These are phyloP conservation scores for Hortaea sp. DNA, from an alignment of 2,329 filamentous ascomycete species.

Conservation along the genomic window DNA sequence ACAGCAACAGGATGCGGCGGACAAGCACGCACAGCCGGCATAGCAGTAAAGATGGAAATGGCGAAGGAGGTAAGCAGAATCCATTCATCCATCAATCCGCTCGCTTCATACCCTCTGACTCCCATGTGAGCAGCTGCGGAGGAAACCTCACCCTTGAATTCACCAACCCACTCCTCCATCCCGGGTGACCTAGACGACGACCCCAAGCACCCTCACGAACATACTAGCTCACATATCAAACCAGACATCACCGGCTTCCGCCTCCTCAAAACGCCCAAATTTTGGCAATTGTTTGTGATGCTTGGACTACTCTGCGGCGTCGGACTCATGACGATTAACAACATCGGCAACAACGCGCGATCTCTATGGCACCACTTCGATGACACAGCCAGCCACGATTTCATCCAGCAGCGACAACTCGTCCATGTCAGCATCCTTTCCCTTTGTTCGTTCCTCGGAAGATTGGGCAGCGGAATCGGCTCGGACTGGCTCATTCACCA, in stretches of 20 bases:
- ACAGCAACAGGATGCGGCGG: constrained; percentile 37
- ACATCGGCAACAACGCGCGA: constrained; percentile 80
- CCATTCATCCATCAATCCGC: background rate
- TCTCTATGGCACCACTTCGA: constrained; percentile 85
- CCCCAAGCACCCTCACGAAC: constrained; percentile 18
- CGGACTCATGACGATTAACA: constrained; percentile 98
- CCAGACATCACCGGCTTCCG: constrained; percentile 82
- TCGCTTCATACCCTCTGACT: constrained; percentile 1
- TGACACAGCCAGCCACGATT: constrained; percentile 57
- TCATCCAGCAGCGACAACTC: constrained; percentile 72
- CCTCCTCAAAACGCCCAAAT: constrained; percentile 62
- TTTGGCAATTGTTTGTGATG: constrained; percentile 82
- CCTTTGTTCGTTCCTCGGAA: constrained; percentile 72
- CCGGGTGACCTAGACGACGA: constrained; percentile 42
- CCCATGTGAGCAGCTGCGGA: constrained; percentile 38
- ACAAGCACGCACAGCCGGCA: constrained; percentile 36
- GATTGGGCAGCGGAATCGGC: constrained; percentile 66
- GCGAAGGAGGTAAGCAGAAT: constrained; percentile 53
- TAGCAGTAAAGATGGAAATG: constrained; percentile 22
- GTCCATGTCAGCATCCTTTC: constrained; percentile 94
- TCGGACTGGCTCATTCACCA: constrained; percentile 83
- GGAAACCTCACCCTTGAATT: constrained; percentile 67
- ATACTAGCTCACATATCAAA: constrained; percentile 56
- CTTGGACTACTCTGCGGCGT: constrained; percentile 88
- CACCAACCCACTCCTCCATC: constrained; percentile 40